Percentiles rank a stretch among this genome's conserved stretches.
Evolutionary conservation across 139 green algal species (phyloP).

Genomic region (Volvox reticuliferus): DNA sequence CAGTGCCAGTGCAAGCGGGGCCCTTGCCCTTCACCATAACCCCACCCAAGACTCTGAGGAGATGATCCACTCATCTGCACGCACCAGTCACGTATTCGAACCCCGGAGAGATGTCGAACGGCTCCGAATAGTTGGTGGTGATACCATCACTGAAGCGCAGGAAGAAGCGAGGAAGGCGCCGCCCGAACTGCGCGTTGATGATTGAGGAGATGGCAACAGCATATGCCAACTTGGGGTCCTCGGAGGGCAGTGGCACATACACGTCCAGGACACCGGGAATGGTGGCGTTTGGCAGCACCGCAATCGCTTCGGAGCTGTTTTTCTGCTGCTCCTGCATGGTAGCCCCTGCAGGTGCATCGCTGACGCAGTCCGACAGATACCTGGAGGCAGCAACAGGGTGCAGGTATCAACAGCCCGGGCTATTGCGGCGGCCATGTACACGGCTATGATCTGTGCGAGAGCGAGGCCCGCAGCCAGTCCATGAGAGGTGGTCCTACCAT

Average conservation of each 20-base stretch:
- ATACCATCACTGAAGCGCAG: slow-evolving; percentile 35
- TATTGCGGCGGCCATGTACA: no score
- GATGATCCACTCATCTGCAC: no score
- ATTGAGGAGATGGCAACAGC: neutral
- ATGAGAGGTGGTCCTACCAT: neutral
- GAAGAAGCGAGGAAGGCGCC: slow-evolving; percentile 14
- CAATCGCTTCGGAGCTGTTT: neutral
- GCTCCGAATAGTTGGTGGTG: slow-evolving; percentile 41
- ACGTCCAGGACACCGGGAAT: neutral
- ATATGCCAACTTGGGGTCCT: neutral
- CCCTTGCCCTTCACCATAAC: no score
- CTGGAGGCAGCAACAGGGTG: neutral
- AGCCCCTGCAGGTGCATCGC: neutral
- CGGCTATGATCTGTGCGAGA: no score
- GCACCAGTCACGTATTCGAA: neutral
- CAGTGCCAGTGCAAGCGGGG: no score
- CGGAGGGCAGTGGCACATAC: neutral
- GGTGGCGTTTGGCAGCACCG: neutral
- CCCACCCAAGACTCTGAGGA: no score
- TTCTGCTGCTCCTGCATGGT: slow-evolving; percentile 26
- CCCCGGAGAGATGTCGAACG: slow-evolving; percentile 14
- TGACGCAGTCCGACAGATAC: slow-evolving; percentile 8
- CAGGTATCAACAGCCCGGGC: no score
- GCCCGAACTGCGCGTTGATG: neutral
- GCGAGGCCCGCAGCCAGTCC: no score